Base-by-base conservation (phyloP, 2,329 filamentous ascomycete genomes). In the Chaetomium globosum region DNA sequence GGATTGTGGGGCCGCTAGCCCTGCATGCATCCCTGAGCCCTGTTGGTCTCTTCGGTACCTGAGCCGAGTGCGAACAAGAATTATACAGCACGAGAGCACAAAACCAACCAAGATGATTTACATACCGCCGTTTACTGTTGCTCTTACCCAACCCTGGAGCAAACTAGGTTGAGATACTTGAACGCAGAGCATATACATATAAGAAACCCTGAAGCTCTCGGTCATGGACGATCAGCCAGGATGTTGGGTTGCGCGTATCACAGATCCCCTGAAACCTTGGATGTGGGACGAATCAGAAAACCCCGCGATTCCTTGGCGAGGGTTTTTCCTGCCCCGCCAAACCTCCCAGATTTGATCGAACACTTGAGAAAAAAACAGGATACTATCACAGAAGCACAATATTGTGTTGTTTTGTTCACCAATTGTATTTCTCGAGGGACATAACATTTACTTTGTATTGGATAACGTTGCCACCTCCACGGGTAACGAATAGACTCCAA, bases 301-400 rank as follows among this genome's bases (percentile, higher is more conserved):
- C 52, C 59, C 61, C 49, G 28, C 48, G 19, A 36, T 28, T 31
- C 26, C 63, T 67, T 67, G 63, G 62, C 65, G 51, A 43, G 23
- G 39, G 59, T 60, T 53, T 67, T 62, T 66, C 26, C 19, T 59
- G 59, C 67, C 65, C 68, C 67, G 59, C 66, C 61, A 67, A 59
- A 57, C 53, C 19, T 53, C 56, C 30, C 48, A 55, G 49, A 62
- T 56, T 26, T 66, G 16, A 16, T 43, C 39, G 3, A 43, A 6
- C 16, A n/a, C 39, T n/a, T 16, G 39, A 43, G 7, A 43, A 43
- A 43, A 43, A 43, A 43, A n/a, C 19, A 43, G 6, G 6, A 43
- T 39, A 39, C 2, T 16, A 19, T n/a, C 39, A 19, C 16, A 7
- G 39, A 52, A 46, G 33, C 52, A 5, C 23, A 10, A 28, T 16